Conservation (phyloP, 176 grass and related monocot species). For the Cocos nucifera region DNA sequence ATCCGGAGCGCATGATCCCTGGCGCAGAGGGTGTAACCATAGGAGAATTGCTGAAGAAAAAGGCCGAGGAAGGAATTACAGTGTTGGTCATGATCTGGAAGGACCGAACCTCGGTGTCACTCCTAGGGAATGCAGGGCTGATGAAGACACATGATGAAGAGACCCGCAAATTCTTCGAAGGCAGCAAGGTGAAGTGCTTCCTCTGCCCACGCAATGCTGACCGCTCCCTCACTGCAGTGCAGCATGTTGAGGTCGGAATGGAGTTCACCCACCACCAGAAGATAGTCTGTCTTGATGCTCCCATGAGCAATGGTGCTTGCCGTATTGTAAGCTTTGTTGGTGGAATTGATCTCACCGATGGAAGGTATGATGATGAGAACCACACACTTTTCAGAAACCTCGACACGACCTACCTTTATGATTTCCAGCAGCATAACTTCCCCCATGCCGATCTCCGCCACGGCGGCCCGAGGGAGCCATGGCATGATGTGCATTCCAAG, state of each 20-base stretch:
- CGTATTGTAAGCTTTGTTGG: slow-evolving; percentile 70
- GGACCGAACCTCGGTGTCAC: slow-evolving; percentile 63
- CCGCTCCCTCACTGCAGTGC: slow-evolving; percentile 45
- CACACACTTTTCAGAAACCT: slow-evolving; percentile 65
- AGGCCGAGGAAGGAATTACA: slow-evolving; percentile 70
- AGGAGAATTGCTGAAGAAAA: slow-evolving; percentile 63
- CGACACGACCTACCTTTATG: slow-evolving; percentile 43
- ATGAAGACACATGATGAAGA: slow-evolving; percentile 85
- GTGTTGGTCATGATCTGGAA: slow-evolving; percentile 94
- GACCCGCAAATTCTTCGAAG: slow-evolving; percentile 58
- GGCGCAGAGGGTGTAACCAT: slow-evolving; percentile 52
- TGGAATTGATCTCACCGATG: slow-evolving; percentile 47
- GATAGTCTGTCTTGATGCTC: slow-evolving; percentile 50
- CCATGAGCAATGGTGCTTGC: slow-evolving; percentile 2
- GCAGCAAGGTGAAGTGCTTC: slow-evolving; percentile 65
- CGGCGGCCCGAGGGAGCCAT: slow-evolving; percentile 75
- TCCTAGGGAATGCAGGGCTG: slow-evolving; percentile 57
- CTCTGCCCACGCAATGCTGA: slow-evolving; percentile 60
- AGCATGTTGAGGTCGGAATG: slow-evolving; percentile 37
- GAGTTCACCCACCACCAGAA: slow-evolving; percentile 98
- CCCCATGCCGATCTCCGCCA: slow-evolving; percentile 29
- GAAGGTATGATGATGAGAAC: slow-evolving; percentile 81
- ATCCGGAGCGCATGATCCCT: slow-evolving; percentile 37
- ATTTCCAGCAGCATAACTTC: slow-evolving; percentile 80
- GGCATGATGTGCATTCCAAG: slow-evolving; percentile 81